Base-by-base conservation (phyloP, 1,139 yeast species). In the Yamadazyma dendronema region DNA sequence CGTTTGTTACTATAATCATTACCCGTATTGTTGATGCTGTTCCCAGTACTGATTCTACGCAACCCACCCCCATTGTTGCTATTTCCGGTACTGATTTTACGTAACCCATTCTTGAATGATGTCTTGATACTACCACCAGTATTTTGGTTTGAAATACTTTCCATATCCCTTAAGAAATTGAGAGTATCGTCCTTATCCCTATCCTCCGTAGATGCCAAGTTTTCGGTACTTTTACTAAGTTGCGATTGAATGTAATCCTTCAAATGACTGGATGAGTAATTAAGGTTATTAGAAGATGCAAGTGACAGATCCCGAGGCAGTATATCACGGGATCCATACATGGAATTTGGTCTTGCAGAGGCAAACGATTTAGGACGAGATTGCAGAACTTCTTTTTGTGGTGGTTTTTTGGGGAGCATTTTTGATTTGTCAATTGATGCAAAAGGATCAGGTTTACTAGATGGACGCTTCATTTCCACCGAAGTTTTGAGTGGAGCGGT, bases 161-260 rank as follows among this genome's bases (percentile, higher is more conserved):
- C 73, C 44, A 79, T 63, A 19, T 71, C 67, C 43, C 77, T 74
- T 43, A 86, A 61, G 52, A 84, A 86, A 38, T 82, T 86, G 33
- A 71, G 50, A 0, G 74, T 69, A 16, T 36, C 36, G 17, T 62
- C 61, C 7, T 12, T 26, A 13, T 7, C n/a, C 15, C 51, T 56
- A 17, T 47, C 42, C 9, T 56, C 59, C 22, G 51, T 37, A 5
- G 16, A 4, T 27, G 53, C 27, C 10, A 51, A 16, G 33, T 49
- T 54, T 27, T 56, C 60, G 27, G 49, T 50, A 24, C 52, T 46
- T 35, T 57, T 59, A 35, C 55, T 53, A 16, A 67, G 52, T 38
- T 69, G 74, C 35, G 51, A 50, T 33, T 64, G 62, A 11, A 71
- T 62, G 39, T 58, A 63, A 32, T 60, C 61, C 37, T 70, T 64